Evolutionary conservation across 352 stramenopile genomes (phyloP).

Genomic region (Bremia lactucae): DNA sequence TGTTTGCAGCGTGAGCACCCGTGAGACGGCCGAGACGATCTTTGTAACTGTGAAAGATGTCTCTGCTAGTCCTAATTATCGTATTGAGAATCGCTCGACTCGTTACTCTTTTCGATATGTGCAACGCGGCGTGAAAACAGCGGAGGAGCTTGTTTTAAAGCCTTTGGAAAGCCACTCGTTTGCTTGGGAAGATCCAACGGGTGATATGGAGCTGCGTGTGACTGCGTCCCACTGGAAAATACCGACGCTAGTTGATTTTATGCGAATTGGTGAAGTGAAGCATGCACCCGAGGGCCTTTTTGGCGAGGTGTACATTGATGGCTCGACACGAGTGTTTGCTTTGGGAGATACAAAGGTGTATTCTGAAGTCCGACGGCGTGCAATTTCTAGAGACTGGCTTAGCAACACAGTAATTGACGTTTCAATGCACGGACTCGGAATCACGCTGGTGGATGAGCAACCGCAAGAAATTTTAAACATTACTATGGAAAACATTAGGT

Average conservation of each 20-base stretch:
- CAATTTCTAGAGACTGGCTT: conserved; percentile 60
- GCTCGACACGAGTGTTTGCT: conserved; percentile 64
- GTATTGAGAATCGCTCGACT: conserved; percentile 81
- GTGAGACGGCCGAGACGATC: conserved; percentile 56
- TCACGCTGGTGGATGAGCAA: conserved; percentile 69
- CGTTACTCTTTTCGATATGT: conserved; percentile 63
- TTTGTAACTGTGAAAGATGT: conserved; percentile 62
- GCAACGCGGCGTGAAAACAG: conserved; percentile 41
- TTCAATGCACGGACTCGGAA: conserved; percentile 56
- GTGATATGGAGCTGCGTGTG: conserved; percentile 44
- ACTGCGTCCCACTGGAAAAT: conserved; percentile 55
- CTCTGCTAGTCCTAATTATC: conserved; percentile 54
- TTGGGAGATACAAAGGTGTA: conserved; percentile 65
- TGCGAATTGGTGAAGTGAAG: conserved; percentile 54
- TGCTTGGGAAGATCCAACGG: conserved; percentile 69
- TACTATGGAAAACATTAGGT: conserved; percentile 74
- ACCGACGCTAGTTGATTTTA: conserved; percentile 61
- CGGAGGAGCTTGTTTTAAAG: conserved; percentile 57
- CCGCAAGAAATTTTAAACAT: conserved; percentile 79
- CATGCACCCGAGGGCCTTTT: conserved; percentile 45
- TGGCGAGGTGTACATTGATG: conserved; percentile 82
- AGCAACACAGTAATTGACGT: conserved; percentile 68
- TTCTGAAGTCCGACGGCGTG: conserved; percentile 38
- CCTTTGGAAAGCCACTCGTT: conserved; percentile 71
- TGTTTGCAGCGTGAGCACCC: conserved; percentile 50